Conservation (phyloP, 768 basidiomycete species). For the Tylopilus subfusipes region DNA sequence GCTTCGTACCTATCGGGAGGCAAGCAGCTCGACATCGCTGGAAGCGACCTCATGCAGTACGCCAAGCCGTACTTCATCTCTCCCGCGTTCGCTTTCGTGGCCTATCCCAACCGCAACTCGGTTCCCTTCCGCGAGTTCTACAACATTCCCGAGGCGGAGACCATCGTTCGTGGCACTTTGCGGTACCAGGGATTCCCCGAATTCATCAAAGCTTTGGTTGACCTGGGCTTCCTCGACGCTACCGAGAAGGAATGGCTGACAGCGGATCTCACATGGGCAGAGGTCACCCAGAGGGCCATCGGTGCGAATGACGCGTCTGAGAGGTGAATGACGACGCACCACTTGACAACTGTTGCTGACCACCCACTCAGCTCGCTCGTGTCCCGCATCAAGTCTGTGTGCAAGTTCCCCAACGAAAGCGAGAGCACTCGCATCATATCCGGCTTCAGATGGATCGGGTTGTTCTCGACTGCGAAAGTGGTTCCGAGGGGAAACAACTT, state of each 20-base stretch:
- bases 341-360: neutral
- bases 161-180: constrained; percentile 87
- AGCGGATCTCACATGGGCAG: constrained; percentile 73
- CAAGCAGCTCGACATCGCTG: constrained; percentile 62
- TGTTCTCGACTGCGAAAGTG: constrained; percentile 73
- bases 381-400: constrained; percentile 63
- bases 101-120: constrained; percentile 95
- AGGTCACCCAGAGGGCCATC: constrained; percentile 72
- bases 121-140: constrained; percentile 89
- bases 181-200: constrained; percentile 96
- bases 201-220: constrained; percentile 84
- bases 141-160: constrained; percentile 90
- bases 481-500: constrained; percentile 66
- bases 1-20: constrained; percentile 77
- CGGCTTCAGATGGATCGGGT: constrained; percentile 89
- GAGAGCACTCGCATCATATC: constrained; percentile 80
- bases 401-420: constrained; percentile 64
- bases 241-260: constrained; percentile 76
- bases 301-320: constrained; percentile 67
- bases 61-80: constrained; percentile 94
- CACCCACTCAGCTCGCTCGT: constrained; percentile 55
- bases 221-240: constrained; percentile 83
- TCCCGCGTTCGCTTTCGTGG: constrained; percentile 93
- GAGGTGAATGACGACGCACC: constrained; percentile 40
- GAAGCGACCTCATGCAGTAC: constrained; percentile 81